Percentiles rank a stretch among this genome's conserved stretches.
phyloP scores from a whole-genome alignment of 1,284 basidiomycete genomes.

The Cutaneotrichosporon dermatis region DNA sequence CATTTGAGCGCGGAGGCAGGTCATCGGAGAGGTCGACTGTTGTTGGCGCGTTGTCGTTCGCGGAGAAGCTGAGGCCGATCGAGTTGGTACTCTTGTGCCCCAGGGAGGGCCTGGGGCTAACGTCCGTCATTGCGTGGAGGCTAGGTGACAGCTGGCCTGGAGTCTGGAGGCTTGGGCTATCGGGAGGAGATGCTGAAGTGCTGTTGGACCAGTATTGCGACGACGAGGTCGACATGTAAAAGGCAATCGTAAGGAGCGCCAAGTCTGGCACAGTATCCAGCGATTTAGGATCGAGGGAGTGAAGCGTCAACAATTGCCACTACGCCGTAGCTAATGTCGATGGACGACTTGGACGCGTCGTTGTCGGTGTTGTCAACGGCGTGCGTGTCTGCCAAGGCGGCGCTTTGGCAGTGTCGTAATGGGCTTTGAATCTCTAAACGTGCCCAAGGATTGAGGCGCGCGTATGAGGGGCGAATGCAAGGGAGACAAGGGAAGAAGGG shows the following conservation, averaged over 20 bases:
- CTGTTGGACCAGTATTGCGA: conserved; percentile 1
- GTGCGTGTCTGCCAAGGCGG: no score
- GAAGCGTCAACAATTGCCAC: no score
- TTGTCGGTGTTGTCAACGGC: no score
- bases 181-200: conserved; percentile 13
- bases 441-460: no score
- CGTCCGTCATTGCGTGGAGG: not conserved
- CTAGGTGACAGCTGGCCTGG: conserved; percentile 3
- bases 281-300: no score
- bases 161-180: conserved; percentile 13
- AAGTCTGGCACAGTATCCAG: not conserved
- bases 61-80: not conserved
- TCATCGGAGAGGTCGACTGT: conserved; percentile 8
- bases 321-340: no score
- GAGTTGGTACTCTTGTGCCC: conserved; percentile 2
- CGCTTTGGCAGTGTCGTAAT: no score
- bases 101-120: not conserved
- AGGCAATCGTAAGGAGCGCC: no score
- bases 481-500: not conserved
- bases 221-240: not conserved
- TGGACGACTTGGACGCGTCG: no score
- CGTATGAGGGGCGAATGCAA: not conserved
- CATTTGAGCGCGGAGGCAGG: not conserved
- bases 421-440: no score
- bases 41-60: not conserved